A percentile compares a stretch with the other conserved stretches of the same genome.
Conservation (phyloP, 1,284 basidiomycete genomes). For the Pisolithus thermaeus region DNA sequence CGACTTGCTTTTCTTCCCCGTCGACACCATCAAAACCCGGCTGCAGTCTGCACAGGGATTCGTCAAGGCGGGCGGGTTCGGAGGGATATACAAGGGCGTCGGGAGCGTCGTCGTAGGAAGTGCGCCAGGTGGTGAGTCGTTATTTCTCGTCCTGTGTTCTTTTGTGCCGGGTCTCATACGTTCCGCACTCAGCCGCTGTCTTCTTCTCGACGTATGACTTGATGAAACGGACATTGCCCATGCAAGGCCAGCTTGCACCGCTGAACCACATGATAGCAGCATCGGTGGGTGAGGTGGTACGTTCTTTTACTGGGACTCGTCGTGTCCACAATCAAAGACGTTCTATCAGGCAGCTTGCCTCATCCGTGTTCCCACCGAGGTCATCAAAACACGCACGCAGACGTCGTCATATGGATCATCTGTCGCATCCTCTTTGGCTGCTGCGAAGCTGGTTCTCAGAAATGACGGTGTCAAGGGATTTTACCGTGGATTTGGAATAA, state of each 20-base stretch:
- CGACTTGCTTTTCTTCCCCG: slow-evolving; percentile 93
- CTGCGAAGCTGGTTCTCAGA: slow-evolving; percentile 44
- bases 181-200: slow-evolving; percentile 61
- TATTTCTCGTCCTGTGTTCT: no score
- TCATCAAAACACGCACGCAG: slow-evolving; percentile 85
- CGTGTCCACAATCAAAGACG: slow-evolving; percentile 5
- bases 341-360: slow-evolving; percentile 75
- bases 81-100: slow-evolving; percentile 89
- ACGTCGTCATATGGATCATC: slow-evolving; percentile 62
- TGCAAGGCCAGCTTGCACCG: slow-evolving; percentile 52
- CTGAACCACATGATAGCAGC: slow-evolving; percentile 80
- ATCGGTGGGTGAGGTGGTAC: slow-evolving; percentile 78
- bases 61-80: slow-evolving; percentile 81
- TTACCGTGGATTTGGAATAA: slow-evolving; percentile 77
- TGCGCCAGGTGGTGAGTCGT: slow-evolving; percentile 82
- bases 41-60: slow-evolving; percentile 90
- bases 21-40: slow-evolving; percentile 96
- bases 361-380: slow-evolving; percentile 91
- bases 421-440: slow-evolving; percentile 40
- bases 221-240: slow-evolving; percentile 71
- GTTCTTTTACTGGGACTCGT: slow-evolving; percentile 21
- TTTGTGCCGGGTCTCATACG: slow-evolving; percentile 1
- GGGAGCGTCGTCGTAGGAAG: slow-evolving; percentile 95
- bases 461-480: slow-evolving; percentile 65
- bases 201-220: slow-evolving; percentile 97